These are phyloP conservation scores for Ogataea chonburiensis DNA, from an alignment of 805 yeast species.

Conservation along the genomic window DNA sequence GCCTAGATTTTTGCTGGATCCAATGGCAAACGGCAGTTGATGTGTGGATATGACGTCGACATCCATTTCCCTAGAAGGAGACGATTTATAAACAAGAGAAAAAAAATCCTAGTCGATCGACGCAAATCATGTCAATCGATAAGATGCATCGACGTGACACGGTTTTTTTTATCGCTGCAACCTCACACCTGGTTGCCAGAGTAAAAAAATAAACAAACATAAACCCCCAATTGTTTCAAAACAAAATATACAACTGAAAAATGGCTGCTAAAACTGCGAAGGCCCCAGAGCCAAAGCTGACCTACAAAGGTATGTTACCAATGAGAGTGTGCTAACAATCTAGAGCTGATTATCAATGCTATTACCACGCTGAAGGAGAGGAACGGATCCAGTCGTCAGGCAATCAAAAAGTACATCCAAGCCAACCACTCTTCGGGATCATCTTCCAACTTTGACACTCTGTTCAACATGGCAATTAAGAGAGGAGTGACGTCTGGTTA, in stretches of 20 bases:
- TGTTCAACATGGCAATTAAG: constrained; percentile 75
- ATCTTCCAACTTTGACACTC: constrained; percentile 66
- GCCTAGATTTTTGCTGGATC: constrained; percentile 20
- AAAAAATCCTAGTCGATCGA: constrained; percentile 8
- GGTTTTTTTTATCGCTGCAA: constrained; percentile 1
- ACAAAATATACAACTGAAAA: constrained; percentile 6
- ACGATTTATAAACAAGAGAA: constrained; percentile 2
- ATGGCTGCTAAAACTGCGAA: constrained; percentile 40
- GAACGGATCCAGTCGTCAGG: constrained; percentile 83
- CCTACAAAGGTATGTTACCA: constrained; percentile 45
- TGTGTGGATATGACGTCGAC: constrained; percentile 13
- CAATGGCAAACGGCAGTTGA: constrained; percentile 23
- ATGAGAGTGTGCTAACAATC: constrained; percentile 18
- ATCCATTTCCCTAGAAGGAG: constrained; percentile 1
- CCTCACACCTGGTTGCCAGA: constrained; percentile 7
- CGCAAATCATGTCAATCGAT: constrained; percentile 7
- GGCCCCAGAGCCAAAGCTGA: constrained; percentile 36
- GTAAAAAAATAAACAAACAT: constrained; percentile 17
- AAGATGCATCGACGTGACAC: constrained; percentile 9
- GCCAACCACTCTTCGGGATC: constrained; percentile 52
- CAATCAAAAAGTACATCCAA: constrained; percentile 79
- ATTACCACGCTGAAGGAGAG: constrained; percentile 71
- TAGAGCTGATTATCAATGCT: constrained; percentile 68
- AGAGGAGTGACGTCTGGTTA: constrained; percentile 78
- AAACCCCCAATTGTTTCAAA: constrained; percentile 6